A percentile compares a stretch with the other conserved stretches of the same genome.
phyloP scores from a whole-genome alignment of 1,139 yeast genomes.

The Protomyces macrosporus region DNA sequence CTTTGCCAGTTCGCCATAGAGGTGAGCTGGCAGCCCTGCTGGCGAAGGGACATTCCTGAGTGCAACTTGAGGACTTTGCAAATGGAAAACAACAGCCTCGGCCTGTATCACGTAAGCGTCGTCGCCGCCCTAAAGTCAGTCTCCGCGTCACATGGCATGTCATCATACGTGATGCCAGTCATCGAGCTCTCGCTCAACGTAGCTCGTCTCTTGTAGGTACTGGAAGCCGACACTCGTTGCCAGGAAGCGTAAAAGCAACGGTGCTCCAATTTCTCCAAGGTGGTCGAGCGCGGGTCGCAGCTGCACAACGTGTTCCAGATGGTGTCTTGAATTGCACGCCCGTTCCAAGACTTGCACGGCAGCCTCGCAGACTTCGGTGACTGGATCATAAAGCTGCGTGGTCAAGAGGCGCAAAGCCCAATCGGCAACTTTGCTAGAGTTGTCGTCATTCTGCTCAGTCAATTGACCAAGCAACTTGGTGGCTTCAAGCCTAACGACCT shows the following conservation, averaged over 20 bases:
- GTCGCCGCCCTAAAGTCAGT: slow-evolving; percentile 41
- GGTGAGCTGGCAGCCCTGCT: slow-evolving; percentile 52
- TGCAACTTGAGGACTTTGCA: background rate
- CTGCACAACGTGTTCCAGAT: slow-evolving; percentile 45
- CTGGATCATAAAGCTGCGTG: slow-evolving; percentile 65
- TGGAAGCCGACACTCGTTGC: slow-evolving; percentile 55
- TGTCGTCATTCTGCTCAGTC: slow-evolving; percentile 30
- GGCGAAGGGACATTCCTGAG: background rate
- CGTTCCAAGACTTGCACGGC: slow-evolving; percentile 53
- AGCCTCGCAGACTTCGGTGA: slow-evolving; percentile 52
- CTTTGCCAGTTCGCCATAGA: slow-evolving; percentile 71
- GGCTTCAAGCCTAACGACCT: slow-evolving; percentile 51
- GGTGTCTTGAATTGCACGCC: slow-evolving; percentile 43
- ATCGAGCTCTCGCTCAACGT: slow-evolving; percentile 54
- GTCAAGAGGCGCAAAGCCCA: slow-evolving; percentile 53
- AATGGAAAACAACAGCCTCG: slow-evolving; percentile 40
- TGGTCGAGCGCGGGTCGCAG: slow-evolving; percentile 47
- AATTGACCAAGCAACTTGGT: slow-evolving; percentile 51
- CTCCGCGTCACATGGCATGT: background rate
- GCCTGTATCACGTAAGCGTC: slow-evolving; percentile 50
- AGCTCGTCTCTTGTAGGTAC: slow-evolving; percentile 49
- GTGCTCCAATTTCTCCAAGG: slow-evolving; percentile 46
- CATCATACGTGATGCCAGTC: slow-evolving; percentile 49
- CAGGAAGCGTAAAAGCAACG: slow-evolving; percentile 50
- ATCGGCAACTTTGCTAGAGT: slow-evolving; percentile 34